A percentile compares a stretch with the other conserved stretches of the same genome.
phyloP scores from a whole-genome alignment of 192 early-diverging fungal genomes.

The Paraglomus occultum region DNA sequence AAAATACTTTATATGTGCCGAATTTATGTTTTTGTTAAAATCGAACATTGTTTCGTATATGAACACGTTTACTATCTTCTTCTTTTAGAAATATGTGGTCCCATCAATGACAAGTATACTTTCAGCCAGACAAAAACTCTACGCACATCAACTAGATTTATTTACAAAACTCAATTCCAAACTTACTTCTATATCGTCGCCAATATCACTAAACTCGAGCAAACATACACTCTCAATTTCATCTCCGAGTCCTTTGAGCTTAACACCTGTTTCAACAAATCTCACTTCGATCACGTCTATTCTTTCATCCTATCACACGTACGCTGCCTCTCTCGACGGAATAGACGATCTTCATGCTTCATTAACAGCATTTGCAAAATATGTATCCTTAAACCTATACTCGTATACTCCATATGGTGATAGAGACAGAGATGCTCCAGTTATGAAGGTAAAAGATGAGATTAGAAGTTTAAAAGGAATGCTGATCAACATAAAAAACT shows the following conservation, averaged over 20 bases:
- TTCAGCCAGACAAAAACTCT: constrained; percentile 21
- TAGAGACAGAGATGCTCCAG: constrained; percentile 1
- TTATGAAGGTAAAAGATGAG: constrained; percentile 35
- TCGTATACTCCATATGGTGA: neutral
- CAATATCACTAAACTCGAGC: neutral
- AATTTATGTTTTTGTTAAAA: too few relatives aligned
- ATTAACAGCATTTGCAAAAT: constrained; percentile 1
- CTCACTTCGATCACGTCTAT: too few relatives aligned
- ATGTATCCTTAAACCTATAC: neutral
- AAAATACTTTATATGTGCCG: too few relatives aligned
- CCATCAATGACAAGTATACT: neutral
- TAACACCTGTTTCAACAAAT: too few relatives aligned
- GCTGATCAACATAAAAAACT: constrained; percentile 39
- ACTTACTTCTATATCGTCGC: constrained; percentile 8
- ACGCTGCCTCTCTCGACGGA: neutral
- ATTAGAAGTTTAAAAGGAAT: constrained; percentile 41
- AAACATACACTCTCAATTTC: neutral
- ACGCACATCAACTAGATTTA: constrained; percentile 19
- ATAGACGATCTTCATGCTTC: constrained; percentile 12
- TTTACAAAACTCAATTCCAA: constrained; percentile 15
- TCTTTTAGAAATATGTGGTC: constrained; percentile 19
- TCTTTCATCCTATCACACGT: too few relatives aligned
- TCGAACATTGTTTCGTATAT: too few relatives aligned
- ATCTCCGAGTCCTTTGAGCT: too few relatives aligned
- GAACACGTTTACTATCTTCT: constrained; percentile 6